Conservation (phyloP, 192 early-diverging fungal genomes). For the Backusella westeae region DNA sequence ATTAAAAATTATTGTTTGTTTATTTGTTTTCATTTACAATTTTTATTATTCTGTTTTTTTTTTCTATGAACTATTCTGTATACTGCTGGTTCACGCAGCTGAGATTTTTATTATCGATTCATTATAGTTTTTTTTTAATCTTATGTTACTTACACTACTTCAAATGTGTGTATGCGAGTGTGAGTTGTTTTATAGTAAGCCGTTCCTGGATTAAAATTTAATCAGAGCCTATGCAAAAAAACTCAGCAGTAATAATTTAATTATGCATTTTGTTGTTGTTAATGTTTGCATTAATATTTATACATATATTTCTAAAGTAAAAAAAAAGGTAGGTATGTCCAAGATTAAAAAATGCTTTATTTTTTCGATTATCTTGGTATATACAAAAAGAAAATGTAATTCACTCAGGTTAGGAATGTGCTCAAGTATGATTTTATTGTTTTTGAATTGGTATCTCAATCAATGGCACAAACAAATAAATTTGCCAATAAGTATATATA, state of each 20-base stretch:
- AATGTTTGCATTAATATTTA: background rate
- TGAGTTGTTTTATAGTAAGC: background rate
- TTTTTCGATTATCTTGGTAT: background rate
- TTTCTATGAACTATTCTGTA: background rate
- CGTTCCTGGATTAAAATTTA: background rate
- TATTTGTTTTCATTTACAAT: background rate
- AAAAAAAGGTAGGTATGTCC: background rate
- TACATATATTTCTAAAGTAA: background rate
- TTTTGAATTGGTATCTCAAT: background rate
- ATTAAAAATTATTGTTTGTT: background rate
- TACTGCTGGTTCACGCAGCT: background rate
- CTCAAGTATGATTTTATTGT: background rate
- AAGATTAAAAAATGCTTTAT: background rate
- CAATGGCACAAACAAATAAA: background rate
- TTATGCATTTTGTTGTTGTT: background rate
- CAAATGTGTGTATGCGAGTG: background rate
- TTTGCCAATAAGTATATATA: background rate
- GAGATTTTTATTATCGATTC: background rate
- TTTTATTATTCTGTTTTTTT: background rate
- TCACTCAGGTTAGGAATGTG: background rate
- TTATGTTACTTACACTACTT: background rate
- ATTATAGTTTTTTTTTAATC: background rate
- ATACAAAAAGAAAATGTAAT: background rate
- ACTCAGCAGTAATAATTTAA: slow-evolving; percentile 1
- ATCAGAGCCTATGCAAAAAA: background rate